These are phyloP conservation scores for Metschnikowia dekortorum DNA, from an alignment of 805 yeast genomes.

Conservation along the genomic window DNA sequence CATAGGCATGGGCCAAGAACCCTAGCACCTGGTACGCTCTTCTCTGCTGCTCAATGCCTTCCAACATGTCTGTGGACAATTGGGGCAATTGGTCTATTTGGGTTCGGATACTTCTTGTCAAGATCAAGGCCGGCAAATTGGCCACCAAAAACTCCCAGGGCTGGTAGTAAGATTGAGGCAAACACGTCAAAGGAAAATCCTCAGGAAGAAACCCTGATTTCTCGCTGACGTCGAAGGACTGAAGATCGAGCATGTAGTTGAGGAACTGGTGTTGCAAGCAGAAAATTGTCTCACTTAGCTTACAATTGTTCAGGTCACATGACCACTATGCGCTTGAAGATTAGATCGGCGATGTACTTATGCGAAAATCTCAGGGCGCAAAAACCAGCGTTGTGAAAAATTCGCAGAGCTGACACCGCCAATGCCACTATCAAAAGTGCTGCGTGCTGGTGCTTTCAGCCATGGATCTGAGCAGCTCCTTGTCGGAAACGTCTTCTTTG, in stretches of 20 bases:
- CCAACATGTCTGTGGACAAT: constrained; percentile 46
- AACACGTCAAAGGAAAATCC: constrained; percentile 52
- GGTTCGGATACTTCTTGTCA: constrained; percentile 56
- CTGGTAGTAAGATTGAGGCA: constrained; percentile 58
- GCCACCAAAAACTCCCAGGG: constrained; percentile 75
- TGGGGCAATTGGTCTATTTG: constrained; percentile 64
- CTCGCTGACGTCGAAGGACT: constrained; percentile 67
- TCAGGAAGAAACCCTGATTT: constrained; percentile 77
- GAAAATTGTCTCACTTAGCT: constrained; percentile 1
- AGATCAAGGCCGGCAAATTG: constrained; percentile 68
- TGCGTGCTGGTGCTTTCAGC: constrained; percentile 1
- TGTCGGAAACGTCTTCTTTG: not conserved
- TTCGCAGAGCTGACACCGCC: not conserved
- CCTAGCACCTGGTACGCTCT: constrained; percentile 80
- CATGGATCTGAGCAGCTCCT: not conserved
- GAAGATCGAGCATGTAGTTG: constrained; percentile 25
- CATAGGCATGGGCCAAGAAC: constrained; percentile 81
- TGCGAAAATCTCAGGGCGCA: not conserved
- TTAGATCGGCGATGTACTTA: not conserved
- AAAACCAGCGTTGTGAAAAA: not conserved
- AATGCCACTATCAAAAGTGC: not conserved
- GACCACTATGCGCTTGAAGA: not conserved
- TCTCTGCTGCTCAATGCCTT: constrained; percentile 50
- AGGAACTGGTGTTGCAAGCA: not conserved
- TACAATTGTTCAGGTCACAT: constrained; percentile 1